phyloP scores from a whole-genome alignment of 305 asterid species.

The Rubia tinctorum region DNA sequence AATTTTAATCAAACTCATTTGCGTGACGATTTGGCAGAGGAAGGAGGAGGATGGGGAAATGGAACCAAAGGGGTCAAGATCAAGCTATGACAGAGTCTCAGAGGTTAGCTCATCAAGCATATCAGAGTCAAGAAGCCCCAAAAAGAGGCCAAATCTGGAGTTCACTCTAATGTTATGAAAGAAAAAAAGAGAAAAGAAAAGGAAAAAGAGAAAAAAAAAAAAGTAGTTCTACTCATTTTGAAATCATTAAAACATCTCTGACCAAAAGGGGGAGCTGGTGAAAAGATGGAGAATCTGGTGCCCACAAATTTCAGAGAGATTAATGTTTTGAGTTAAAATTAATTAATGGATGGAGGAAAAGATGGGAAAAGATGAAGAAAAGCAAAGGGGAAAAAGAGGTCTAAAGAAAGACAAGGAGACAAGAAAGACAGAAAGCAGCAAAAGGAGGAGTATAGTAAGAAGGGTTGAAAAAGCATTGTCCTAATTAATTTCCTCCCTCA shows the following conservation, averaged over 20 bases:
- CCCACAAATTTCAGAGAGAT: conserved; percentile 16
- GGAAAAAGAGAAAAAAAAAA: too few relatives aligned
- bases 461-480: conserved; percentile 18
- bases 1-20: too few relatives aligned
- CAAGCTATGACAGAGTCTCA: conserved; percentile 55
- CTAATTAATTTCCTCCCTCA: not conserved
- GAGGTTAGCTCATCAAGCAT: conserved; percentile 68
- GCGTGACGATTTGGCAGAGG: conserved; percentile 29
- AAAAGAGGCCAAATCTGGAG: conserved; percentile 77
- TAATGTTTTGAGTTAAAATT: not conserved
- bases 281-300: conserved; percentile 36
- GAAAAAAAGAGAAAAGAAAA: not conserved
- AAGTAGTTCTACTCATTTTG: conserved; percentile 49
- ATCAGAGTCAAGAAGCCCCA: conserved; percentile 56
- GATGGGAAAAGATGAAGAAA: conserved; percentile 25
- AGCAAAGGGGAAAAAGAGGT: conserved; percentile 27
- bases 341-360: conserved; percentile 5
- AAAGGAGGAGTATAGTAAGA: conserved; percentile 39
- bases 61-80: conserved; percentile 46
- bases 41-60: conserved; percentile 47
- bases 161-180: conserved; percentile 11
- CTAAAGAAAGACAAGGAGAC: conserved; percentile 54
- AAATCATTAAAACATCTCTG: conserved; percentile 51
- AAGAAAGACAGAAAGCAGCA: conserved; percentile 79
- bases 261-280: conserved; percentile 30